Evolutionary conservation across 2,329 filamentous ascomycete species (phyloP), one percentile per base, ranked within the genome.

Genomic region (Fusarium nelsonii): DNA sequence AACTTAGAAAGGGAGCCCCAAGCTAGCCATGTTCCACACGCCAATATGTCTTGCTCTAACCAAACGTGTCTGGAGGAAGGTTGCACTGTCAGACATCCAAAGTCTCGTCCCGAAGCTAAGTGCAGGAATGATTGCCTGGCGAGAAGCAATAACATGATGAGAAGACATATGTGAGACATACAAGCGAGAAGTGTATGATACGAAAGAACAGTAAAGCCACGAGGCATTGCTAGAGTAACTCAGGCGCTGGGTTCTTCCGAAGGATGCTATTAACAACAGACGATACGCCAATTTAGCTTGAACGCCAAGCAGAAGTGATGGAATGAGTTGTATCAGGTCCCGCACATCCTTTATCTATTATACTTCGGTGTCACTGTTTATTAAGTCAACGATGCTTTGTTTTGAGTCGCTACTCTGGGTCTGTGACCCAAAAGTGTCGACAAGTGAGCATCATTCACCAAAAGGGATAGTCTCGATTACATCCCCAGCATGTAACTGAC

Each of bases 31-130:
- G 68, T 61, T 51, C 61, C 53, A 70, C 65, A 66, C 72, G 61
- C 45, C 68, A 55, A 52, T 51, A 45, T 59, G 46, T 52, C 41
- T 51, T 20, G 60, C 64, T 55, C 68, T 64, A 68, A 68, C 63
- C 56, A 58, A 65, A 45, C 43, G 45, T 66, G 61, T 69, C 68
- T 72, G 58, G 57, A 45, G 49, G 43, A 61, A 70, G 72, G 70
- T 74, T 63, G 68, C 68, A 73, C 55, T 67, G 68, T 73, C 61
- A 74, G 68, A 72, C 62, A 51, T 65, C 32, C 53, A 66, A 66
- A 69, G 59, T 54, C 65, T 54, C 50, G 51, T 66, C 60, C 61
- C 58, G 50, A 60, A 66, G 48, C 66, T 61, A 68, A 72, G 58
- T 56, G 34, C 28, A 72, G 56, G 53, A 62, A 63, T 54, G 58